These are phyloP conservation scores for Fusarium sp. DNA, from an alignment of 2,329 filamentous ascomycete genomes.

Conservation along the genomic window DNA sequence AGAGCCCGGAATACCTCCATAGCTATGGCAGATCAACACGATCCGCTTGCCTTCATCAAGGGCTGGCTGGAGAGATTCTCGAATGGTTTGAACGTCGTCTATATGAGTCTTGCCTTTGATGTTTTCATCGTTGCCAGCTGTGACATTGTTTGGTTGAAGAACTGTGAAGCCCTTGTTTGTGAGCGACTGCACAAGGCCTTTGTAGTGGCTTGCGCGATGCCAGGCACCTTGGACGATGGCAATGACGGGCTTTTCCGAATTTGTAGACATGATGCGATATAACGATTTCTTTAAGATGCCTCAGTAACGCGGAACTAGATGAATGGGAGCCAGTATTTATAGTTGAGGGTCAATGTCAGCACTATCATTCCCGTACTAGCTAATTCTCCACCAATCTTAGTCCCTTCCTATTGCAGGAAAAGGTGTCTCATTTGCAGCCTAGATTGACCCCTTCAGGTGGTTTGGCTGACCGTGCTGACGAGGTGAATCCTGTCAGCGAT, in stretches of 20 bases:
- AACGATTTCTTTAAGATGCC: neutral
- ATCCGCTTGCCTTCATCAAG: conserved; percentile 6
- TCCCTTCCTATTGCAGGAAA: accelerated
- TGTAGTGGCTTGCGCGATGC: conserved; percentile 17
- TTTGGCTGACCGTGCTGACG: neutral
- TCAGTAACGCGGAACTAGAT: accelerated
- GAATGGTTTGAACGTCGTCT: conserved; percentile 13
- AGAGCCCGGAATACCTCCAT: conserved; percentile 47
- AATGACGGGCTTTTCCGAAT: neutral
- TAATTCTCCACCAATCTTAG: neutral
- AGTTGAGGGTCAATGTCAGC: neutral
- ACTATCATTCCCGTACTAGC: accelerated
- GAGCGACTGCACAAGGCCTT: neutral
- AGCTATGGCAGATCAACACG: conserved; percentile 37
- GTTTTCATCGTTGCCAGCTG: neutral
- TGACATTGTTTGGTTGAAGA: neutral
- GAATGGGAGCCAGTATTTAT: neutral
- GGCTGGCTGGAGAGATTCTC: neutral
- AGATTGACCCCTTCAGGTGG: neutral
- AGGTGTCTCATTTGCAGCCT: neutral
- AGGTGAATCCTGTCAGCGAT: neutral
- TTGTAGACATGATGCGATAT: neutral
- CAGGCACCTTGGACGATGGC: conserved; percentile 20
- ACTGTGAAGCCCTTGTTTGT: conserved; percentile 1
- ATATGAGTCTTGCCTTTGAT: conserved; percentile 8